Percentiles rank a stretch among this genome's conserved stretches.
Evolutionary conservation across 106 monocot species (phyloP).

Genomic region (Amphibolis antarctica): DNA sequence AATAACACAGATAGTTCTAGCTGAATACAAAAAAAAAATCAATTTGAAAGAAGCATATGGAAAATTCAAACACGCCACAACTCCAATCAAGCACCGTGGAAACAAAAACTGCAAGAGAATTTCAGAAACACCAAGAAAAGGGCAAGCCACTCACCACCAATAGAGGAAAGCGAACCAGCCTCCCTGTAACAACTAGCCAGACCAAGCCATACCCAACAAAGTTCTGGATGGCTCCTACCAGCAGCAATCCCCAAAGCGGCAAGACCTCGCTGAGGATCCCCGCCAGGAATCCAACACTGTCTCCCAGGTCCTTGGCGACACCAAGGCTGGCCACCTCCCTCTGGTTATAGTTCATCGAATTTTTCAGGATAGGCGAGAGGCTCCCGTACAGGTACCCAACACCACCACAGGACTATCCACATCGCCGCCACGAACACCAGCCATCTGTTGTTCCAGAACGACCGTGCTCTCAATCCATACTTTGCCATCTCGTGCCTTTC

Average conservation of each 20-base stretch:
- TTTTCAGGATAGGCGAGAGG: slow-evolving; percentile 67
- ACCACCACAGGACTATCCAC: slow-evolving; percentile 63
- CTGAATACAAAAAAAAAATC: too few relatives aligned
- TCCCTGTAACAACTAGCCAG: slow-evolving; percentile 54
- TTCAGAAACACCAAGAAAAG: neutral
- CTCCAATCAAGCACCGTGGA: too few relatives aligned
- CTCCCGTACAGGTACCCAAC: slow-evolving; percentile 80
- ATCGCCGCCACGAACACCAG: slow-evolving; percentile 76
- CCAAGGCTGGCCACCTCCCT: slow-evolving; percentile 62
- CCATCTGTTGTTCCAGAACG: slow-evolving; percentile 67
- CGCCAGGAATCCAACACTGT: slow-evolving; percentile 69
- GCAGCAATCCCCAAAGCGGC: slow-evolving; percentile 57
- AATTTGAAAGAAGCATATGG: too few relatives aligned
- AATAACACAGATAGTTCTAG: too few relatives aligned
- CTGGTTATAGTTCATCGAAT: slow-evolving; percentile 64
- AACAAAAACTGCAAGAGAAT: neutral
- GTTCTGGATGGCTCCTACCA: slow-evolving; percentile 62
- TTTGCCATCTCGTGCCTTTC: neutral
- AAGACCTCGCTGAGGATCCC: slow-evolving; percentile 48
- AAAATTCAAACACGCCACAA: too few relatives aligned
- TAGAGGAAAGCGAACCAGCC: slow-evolving; percentile 33
- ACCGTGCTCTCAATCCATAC: neutral
- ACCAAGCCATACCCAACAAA: slow-evolving; percentile 80
- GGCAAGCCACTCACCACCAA: slow-evolving; percentile 44
- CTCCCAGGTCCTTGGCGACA: slow-evolving; percentile 74